Conservation (phyloP, 768 basidiomycete genomes). For the Neoboletus brunneissimus region DNA sequence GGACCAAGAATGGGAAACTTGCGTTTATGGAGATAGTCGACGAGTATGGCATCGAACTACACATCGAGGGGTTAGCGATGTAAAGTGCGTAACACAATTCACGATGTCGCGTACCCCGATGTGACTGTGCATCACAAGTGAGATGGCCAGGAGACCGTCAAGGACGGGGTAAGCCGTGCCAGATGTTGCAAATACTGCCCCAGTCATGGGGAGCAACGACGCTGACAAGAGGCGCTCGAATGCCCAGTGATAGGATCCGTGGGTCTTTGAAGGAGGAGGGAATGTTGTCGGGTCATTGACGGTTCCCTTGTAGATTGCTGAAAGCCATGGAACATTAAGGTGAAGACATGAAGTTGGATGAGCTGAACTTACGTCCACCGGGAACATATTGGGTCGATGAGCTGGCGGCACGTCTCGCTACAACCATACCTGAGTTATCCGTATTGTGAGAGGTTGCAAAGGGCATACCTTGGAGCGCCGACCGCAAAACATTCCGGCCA, state of each 20-base stretch:
- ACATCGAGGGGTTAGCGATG: background rate
- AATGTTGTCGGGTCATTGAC: constrained; percentile 95
- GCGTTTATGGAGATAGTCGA: constrained; percentile 90
- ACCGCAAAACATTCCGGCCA: constrained; percentile 40
- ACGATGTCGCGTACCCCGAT: constrained; percentile 64
- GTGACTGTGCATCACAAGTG: constrained; percentile 91
- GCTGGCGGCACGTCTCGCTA: constrained; percentile 42
- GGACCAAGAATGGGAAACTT: constrained; percentile 87
- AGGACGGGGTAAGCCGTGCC: constrained; percentile 76
- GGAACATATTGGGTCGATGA: constrained; percentile 50
- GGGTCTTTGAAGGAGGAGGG: constrained; percentile 72
- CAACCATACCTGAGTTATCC: background rate
- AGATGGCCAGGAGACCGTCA: constrained; percentile 85
- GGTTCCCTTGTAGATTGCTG: constrained; percentile 85
- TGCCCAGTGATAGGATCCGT: constrained; percentile 90
- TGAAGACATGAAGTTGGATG: background rate
- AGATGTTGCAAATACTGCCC: constrained; percentile 78
- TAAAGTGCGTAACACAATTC: background rate
- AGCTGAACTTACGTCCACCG: constrained; percentile 59
- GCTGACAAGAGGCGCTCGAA: constrained; percentile 94
- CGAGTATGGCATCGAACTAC: constrained; percentile 72
- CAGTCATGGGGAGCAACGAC: constrained; percentile 82
- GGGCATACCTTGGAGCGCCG: constrained; percentile 40
- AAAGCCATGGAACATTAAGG: background rate
- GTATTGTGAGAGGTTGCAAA: background rate